These are phyloP conservation scores for Polymyxa betae DNA, from an alignment of 208 protist species.

Conservation along the genomic window DNA sequence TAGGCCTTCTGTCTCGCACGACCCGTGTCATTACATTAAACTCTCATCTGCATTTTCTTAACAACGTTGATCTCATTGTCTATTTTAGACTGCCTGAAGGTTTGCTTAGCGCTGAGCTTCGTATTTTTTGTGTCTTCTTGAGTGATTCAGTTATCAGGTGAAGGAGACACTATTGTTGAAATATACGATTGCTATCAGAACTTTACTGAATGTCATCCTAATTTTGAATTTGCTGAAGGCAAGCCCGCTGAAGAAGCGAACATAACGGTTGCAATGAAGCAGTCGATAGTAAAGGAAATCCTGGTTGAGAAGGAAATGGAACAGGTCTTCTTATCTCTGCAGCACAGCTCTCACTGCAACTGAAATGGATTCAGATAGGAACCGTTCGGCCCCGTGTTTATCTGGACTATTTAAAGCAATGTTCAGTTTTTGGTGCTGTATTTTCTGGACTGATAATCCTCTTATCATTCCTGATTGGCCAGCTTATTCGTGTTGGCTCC, in stretches of 20 bases:
- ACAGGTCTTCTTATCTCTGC: not conserved
- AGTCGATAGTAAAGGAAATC: not conserved
- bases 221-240: not conserved
- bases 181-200: not conserved
- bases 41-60: slow-evolving; percentile 31
- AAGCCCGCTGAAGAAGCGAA: not conserved
- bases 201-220: not conserved
- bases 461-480: not conserved
- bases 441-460: not conserved
- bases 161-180: not conserved
- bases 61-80: slow-evolving; percentile 11
- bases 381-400: not conserved
- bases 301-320: not conserved
- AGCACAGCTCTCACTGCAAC: not conserved
- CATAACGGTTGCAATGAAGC: not conserved
- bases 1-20: not conserved
- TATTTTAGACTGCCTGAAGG: too few relatives aligned
- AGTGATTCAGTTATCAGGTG: too few relatives aligned
- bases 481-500: not conserved
- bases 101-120: too few relatives aligned
- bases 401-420: not conserved
- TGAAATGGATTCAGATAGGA: not conserved
- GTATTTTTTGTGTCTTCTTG: too few relatives aligned
- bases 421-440: not conserved
- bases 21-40: slow-evolving; percentile 17